Conservation (phyloP, 179 eudicot species). For the Beta lomatogona region DNA sequence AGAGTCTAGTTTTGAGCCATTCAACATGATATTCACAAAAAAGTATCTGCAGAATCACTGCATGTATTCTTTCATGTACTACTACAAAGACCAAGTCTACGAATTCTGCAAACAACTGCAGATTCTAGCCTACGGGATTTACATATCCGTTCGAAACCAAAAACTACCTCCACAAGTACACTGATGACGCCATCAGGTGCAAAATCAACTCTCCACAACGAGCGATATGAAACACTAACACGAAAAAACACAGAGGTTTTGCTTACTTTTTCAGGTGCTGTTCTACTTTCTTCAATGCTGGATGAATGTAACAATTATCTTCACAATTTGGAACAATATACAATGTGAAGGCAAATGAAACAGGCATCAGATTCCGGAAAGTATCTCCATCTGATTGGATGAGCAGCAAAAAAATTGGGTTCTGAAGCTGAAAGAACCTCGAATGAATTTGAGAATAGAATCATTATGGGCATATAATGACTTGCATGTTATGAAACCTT, state of each 20-base stretch:
- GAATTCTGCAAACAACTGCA: constrained; percentile 24
- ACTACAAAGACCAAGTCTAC: constrained; percentile 6
- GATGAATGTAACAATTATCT: constrained; percentile 4
- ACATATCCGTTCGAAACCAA: constrained; percentile 3
- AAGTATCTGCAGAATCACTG: constrained; percentile 6
- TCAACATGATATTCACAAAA: constrained; percentile 12
- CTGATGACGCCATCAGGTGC: constrained; percentile 19
- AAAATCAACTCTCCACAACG: constrained; percentile 5
- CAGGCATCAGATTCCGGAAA: not conserved
- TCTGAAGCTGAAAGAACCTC: constrained; percentile 16
- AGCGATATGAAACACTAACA: constrained; percentile 5
- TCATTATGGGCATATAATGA: not conserved
- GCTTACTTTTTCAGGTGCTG: not conserved
- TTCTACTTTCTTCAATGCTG: constrained; percentile 16
- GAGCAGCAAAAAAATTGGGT: constrained; percentile 1
- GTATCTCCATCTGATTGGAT: constrained; percentile 4
- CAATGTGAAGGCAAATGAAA: constrained; percentile 8
- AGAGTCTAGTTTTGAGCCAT: not conserved
- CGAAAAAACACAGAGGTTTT: not conserved
- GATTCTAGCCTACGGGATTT: constrained; percentile 15
- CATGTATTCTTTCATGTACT: constrained; percentile 12
- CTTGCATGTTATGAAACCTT: constrained; percentile 4
- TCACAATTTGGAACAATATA: constrained; percentile 17
- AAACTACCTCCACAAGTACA: constrained; percentile 5
- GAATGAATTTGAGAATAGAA: constrained; percentile 11